Conservation (phyloP, 176 grass and related monocot species). For the Oryza meridionalis region DNA sequence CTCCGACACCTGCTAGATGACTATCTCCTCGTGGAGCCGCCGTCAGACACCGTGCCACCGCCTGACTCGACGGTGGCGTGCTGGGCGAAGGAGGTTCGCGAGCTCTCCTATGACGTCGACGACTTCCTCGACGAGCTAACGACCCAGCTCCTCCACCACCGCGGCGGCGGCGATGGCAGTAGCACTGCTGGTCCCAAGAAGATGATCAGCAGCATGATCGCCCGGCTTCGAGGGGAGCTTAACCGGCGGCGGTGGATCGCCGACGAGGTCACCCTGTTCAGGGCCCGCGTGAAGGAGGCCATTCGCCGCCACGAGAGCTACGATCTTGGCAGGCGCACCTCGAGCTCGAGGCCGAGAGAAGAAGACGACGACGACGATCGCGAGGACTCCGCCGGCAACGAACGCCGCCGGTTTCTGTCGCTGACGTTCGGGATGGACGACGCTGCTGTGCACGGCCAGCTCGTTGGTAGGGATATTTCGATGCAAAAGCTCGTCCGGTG, state of each 20-base stretch:
- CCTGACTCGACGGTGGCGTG: neutral
- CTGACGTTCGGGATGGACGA: neutral
- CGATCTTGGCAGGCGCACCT: neutral
- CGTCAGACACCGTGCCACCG: neutral
- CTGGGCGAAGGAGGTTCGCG: conserved; percentile 32
- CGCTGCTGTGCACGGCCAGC: too few relatives aligned
- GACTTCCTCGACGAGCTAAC: conserved; percentile 32
- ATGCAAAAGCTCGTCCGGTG: neutral
- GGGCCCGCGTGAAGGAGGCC: neutral
- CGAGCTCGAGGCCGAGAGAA: neutral
- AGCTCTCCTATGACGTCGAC: conserved; percentile 31
- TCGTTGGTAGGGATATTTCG: conserved; percentile 2
- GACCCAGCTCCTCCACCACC: neutral
- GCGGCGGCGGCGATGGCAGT: neutral
- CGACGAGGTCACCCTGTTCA: neutral
- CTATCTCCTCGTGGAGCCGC: neutral
- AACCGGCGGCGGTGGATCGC: neutral
- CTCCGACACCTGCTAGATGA: neutral
- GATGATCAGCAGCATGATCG: neutral
- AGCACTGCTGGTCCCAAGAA: neutral
- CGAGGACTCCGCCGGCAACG: too few relatives aligned
- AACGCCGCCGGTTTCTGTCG: too few relatives aligned
- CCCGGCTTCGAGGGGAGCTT: neutral
- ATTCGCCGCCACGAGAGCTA: neutral
- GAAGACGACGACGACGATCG: too few relatives aligned